phyloP scores from a whole-genome alignment of 495 filamentous ascomycete genomes.

The Penicillium egyptiacum region DNA sequence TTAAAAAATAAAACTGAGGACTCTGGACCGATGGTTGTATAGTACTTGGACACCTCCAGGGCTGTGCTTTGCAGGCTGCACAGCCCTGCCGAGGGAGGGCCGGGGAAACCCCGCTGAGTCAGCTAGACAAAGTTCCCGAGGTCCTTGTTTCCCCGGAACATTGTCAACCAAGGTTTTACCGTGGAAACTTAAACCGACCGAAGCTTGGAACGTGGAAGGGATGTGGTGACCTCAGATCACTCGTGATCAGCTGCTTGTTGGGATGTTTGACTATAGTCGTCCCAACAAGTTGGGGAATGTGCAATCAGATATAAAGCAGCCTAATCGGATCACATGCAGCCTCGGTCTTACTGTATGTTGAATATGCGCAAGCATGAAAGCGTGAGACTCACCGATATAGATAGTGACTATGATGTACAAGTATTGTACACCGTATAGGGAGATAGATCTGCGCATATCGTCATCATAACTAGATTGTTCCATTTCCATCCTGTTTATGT shows the following conservation, averaged over 20 bases:
- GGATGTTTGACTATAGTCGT: not conserved
- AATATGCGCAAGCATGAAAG: not conserved
- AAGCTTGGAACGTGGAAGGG: no score
- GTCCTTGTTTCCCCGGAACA: not conserved
- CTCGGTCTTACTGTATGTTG: constrained; percentile 16
- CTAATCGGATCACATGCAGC: constrained; percentile 27
- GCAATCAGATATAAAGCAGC: not conserved
- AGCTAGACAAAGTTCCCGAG: not conserved
- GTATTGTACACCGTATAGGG: not conserved
- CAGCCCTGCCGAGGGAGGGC: no score
- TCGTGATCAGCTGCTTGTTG: constrained; percentile 9
- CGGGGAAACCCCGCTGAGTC: not conserved
- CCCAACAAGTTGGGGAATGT: constrained; percentile 26
- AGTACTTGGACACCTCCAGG: not conserved
- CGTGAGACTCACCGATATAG: not conserved
- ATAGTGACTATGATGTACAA: not conserved
- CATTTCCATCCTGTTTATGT: not conserved
- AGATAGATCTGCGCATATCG: not conserved
- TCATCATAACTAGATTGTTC: not conserved
- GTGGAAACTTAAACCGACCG: no score
- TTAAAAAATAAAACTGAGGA: no score
- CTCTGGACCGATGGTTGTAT: no score
- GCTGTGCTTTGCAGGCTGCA: no score
- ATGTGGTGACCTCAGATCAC: no score
- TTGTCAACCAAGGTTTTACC: not conserved